These are phyloP conservation scores for Phytophthora vignae DNA, from an alignment of 352 stramenopile genomes.

Conservation along the genomic window DNA sequence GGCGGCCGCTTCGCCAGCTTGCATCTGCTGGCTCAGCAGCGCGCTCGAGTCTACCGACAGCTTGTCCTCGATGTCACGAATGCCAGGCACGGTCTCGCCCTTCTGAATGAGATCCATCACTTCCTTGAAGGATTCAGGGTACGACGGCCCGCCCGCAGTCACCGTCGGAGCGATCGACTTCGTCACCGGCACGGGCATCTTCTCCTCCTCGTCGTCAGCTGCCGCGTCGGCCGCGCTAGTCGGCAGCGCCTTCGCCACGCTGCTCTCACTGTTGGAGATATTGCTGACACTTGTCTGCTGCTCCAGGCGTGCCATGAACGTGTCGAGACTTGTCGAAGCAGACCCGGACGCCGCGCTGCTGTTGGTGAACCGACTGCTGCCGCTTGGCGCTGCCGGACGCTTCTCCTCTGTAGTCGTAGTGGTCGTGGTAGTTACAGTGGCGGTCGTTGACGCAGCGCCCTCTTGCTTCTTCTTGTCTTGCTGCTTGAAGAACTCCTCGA, in stretches of 20 bases:
- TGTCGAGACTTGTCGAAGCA: conserved; percentile 45
- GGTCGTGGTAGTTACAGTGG: conserved; percentile 12
- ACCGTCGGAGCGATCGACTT: conserved; percentile 27
- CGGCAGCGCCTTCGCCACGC: conserved; percentile 20
- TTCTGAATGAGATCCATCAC: conserved; percentile 83
- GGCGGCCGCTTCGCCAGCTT: conserved; percentile 21
- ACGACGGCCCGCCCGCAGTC: conserved; percentile 45
- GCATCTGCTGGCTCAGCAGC: conserved; percentile 35
- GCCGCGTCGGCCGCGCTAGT: background rate
- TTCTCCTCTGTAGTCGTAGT: conserved; percentile 25
- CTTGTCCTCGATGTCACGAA: conserved; percentile 80
- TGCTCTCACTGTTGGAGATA: conserved; percentile 24
- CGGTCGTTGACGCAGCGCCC: background rate
- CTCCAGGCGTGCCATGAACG: conserved; percentile 65
- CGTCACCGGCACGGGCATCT: conserved; percentile 22
- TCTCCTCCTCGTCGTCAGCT: conserved; percentile 39
- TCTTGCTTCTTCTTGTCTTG: conserved; percentile 41
- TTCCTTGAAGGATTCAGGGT: conserved; percentile 76
- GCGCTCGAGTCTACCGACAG: conserved; percentile 63
- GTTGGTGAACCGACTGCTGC: conserved; percentile 1
- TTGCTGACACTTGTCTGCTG: conserved; percentile 54
- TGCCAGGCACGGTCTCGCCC: conserved; percentile 72
- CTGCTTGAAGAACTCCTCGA: conserved; percentile 37
- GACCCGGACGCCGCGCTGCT: background rate
- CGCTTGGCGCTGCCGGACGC: conserved; percentile 13